A percentile compares a stretch with the other conserved stretches of the same genome.
These are phyloP conservation scores for Phytophthora constricta DNA, from an alignment of 352 stramenopile species.

Conservation along the genomic window DNA sequence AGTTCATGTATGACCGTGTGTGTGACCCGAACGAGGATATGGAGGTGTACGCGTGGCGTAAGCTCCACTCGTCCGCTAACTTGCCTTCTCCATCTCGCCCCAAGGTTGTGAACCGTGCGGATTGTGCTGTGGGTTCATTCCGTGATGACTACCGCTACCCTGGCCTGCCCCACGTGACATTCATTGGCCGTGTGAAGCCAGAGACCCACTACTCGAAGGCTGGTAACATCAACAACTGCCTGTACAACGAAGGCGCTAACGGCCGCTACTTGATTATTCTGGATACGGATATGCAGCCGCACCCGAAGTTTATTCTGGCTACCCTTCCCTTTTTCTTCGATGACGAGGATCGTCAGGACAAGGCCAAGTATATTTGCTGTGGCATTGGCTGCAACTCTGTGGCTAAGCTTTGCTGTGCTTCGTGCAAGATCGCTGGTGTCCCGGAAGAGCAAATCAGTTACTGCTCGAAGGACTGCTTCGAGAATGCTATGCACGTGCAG, in stretches of 20 bases:
- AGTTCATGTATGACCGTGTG: constrained; percentile 89
- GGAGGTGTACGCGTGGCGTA: constrained; percentile 86
- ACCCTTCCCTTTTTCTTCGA: constrained; percentile 86
- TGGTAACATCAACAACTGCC: constrained; percentile 89
- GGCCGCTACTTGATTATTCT: constrained; percentile 84
- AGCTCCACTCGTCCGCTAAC: constrained; percentile 85
- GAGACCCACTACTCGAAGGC: constrained; percentile 87
- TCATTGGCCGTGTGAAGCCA: constrained; percentile 81
- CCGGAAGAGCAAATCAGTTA: constrained; percentile 86
- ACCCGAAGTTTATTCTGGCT: constrained; percentile 78
- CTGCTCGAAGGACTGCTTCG: constrained; percentile 89
- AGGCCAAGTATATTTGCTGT: constrained; percentile 83
- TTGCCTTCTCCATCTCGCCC: constrained; percentile 65
- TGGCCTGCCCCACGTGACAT: constrained; percentile 77
- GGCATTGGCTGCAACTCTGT: constrained; percentile 77
- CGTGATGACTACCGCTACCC: constrained; percentile 85
- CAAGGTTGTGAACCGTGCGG: constrained; percentile 70
- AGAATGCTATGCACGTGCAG: constrained; percentile 85
- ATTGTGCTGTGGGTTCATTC: constrained; percentile 84
- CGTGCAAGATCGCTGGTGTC: constrained; percentile 85
- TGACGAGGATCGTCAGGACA: constrained; percentile 73
- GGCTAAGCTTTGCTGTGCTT: constrained; percentile 83
- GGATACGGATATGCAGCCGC: constrained; percentile 87
- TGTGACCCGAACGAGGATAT: constrained; percentile 86
- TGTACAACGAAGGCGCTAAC: constrained; percentile 87